Base-by-base conservation (phyloP, 257 asterid species). In the Solanum lignicaule region DNA sequence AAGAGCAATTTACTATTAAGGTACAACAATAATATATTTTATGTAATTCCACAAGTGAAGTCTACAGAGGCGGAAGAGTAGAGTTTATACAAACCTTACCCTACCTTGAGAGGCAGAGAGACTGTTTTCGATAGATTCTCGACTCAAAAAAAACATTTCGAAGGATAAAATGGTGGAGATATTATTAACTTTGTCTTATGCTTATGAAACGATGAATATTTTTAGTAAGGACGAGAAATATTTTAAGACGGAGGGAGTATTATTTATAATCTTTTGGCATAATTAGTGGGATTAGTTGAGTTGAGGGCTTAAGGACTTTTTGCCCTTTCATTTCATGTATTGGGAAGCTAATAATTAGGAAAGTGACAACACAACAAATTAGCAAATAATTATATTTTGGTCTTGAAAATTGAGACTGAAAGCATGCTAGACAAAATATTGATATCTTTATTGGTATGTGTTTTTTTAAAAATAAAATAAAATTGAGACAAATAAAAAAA, bases 331-430 rank as follows among this genome's bases (percentile, higher is more conserved):
- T 75, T 75, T 29, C 25, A 79, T 79, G 38, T 79, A 79, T 79
- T 21, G 62, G 65, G 38, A 79, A 79, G 84, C 36, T 79, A 79
- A 79, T 79, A 79, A 79, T 79, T 79, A 79, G 38, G 65, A 79
- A 43, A 79, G 65, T 79, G 84, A 79, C 84, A 79, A 79, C 84
- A 79, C 62, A 79, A 79, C 84, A 43, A 79, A 79, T 79, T 79
- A 35, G 65, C 15, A 33, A 79, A 79, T 43, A 46, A 79, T 79
- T 27, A 79, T 46, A 79, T 79, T 79, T 79, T 43, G 84, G 65
- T 79, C 84, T 79, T 79, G 65, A 79, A 79, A 79, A 79, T 25
- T 79, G 84, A 79, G 66, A 79, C 84, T 79, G 25, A 43, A 41
- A 27, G 84, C 84, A 79, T 79, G 84, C 38, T 32, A 35, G 27